Evolutionary conservation across 164 flowering plant species (phyloP).

Genomic region (Berberis thunbergii): DNA sequence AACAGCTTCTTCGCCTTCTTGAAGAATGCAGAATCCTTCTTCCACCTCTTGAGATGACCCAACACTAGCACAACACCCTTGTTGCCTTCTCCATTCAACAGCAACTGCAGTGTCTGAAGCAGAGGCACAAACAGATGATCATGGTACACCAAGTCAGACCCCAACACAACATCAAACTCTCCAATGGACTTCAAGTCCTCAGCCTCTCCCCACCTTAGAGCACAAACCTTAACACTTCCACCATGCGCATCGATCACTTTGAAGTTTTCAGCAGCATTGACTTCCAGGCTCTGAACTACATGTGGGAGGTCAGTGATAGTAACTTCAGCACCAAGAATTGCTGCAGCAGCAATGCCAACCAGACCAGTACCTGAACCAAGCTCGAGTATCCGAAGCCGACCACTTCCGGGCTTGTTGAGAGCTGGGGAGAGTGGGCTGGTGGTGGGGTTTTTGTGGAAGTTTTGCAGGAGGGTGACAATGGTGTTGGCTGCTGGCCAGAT

Average conservation of each 20-base stretch:
- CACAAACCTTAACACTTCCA: slow-evolving; percentile 39
- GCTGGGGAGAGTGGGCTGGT: slow-evolving; percentile 26
- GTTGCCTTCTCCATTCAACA: slow-evolving; percentile 10
- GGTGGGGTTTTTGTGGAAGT: neutral
- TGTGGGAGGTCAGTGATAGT: slow-evolving; percentile 84
- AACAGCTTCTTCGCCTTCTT: slow-evolving; percentile 58
- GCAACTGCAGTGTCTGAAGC: slow-evolving; percentile 41
- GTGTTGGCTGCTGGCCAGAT: slow-evolving; percentile 95
- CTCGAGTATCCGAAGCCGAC: slow-evolving; percentile 49
- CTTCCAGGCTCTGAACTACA: slow-evolving; percentile 58
- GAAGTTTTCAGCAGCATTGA: slow-evolving; percentile 53
- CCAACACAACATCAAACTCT: slow-evolving; percentile 48
- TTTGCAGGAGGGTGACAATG: slow-evolving; percentile 62
- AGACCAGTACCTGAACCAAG: slow-evolving; percentile 95
- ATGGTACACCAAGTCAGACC: slow-evolving; percentile 83
- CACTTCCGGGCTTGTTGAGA: slow-evolving; percentile 5
- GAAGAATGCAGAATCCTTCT: slow-evolving; percentile 64
- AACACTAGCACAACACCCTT: slow-evolving; percentile 34
- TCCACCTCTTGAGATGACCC: slow-evolving; percentile 94
- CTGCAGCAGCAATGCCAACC: slow-evolving; percentile 82
- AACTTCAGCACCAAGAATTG: slow-evolving; percentile 47
- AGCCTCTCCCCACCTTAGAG: slow-evolving; percentile 68
- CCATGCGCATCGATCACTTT: slow-evolving; percentile 19
- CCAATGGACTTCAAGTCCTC: slow-evolving; percentile 42
- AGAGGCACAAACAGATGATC: slow-evolving; percentile 78